phyloP scores from a whole-genome alignment of 2,329 filamentous ascomycete genomes.

The Penicillium sp. region DNA sequence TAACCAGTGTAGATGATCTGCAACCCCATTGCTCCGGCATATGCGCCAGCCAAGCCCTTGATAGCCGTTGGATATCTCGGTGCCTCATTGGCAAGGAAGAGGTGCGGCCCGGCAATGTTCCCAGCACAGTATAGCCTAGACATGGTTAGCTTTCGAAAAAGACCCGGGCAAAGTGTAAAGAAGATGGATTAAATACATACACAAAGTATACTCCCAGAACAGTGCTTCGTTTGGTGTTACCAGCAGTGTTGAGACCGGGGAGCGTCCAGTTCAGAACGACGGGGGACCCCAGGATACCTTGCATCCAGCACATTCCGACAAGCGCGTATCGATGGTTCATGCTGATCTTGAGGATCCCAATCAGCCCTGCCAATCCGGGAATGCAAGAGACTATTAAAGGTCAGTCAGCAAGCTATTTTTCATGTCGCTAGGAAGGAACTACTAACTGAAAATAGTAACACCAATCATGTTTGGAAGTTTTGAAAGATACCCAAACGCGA shows the following conservation, averaged over 20 bases:
- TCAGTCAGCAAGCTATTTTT: slow-evolving; percentile 14
- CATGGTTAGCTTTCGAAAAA: neutral
- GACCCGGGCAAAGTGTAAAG: too few species aligned
- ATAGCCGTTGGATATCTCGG: slow-evolving; percentile 45
- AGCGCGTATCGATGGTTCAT: slow-evolving; percentile 44
- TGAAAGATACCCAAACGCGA: slow-evolving; percentile 40
- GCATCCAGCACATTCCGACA: slow-evolving; percentile 47
- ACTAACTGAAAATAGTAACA: slow-evolving; percentile 24
- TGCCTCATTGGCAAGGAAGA: slow-evolving; percentile 43
- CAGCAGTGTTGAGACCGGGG: slow-evolving; percentile 41
- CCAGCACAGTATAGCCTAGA: slow-evolving; percentile 43
- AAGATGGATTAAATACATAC: neutral
- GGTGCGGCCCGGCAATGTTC: slow-evolving; percentile 47
- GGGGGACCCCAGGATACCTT: slow-evolving; percentile 43
- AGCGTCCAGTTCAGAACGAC: slow-evolving; percentile 49
- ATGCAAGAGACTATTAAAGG: slow-evolving; percentile 37
- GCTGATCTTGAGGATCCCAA: slow-evolving; percentile 48
- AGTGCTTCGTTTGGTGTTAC: slow-evolving; percentile 50
- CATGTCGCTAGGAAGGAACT: neutral
- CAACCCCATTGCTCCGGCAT: slow-evolving; percentile 40
- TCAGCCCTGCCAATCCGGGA: slow-evolving; percentile 46
- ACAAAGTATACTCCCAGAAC: slow-evolving; percentile 45
- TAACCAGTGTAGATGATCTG: slow-evolving; percentile 23
- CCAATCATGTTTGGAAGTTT: slow-evolving; percentile 21
- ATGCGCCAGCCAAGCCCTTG: slow-evolving; percentile 41